Evolutionary conservation across 2,329 filamentous ascomycete species (phyloP).

Genomic region (Exophiala alcalophila): DNA sequence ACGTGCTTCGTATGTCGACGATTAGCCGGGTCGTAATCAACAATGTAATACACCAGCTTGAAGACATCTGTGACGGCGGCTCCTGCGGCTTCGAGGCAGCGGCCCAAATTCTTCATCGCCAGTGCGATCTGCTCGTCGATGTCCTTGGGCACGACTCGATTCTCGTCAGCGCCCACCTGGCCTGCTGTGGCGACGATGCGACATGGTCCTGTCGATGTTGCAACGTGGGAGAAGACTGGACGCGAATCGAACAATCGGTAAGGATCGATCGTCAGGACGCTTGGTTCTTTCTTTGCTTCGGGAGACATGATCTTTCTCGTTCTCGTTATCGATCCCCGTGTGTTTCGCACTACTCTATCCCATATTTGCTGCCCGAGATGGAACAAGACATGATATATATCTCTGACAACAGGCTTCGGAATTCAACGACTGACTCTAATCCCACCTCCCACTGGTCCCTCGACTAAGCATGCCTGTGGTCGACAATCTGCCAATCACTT

Average conservation of each 20-base stretch:
- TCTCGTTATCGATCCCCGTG: too few relatives aligned
- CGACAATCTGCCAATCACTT: too few relatives aligned
- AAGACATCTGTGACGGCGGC: constrained; percentile 39
- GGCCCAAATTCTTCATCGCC: constrained; percentile 40
- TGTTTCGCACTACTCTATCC: too few relatives aligned
- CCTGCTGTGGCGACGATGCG: constrained; percentile 32
- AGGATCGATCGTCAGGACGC: constrained; percentile 22
- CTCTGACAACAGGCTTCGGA: too few relatives aligned
- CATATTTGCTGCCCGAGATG: too few relatives aligned
- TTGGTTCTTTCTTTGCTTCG: constrained; percentile 7
- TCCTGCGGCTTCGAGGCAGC: constrained; percentile 38
- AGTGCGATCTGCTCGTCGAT: constrained; percentile 45
- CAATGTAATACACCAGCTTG: constrained; percentile 46
- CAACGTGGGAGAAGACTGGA: constrained; percentile 23
- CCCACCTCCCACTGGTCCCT: too few relatives aligned
- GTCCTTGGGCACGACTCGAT: constrained; percentile 37
- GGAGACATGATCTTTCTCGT: constrained; percentile 15
- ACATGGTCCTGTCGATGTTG: constrained; percentile 14
- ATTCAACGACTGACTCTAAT: too few relatives aligned
- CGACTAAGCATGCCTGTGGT: too few relatives aligned
- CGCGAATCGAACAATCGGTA: constrained; percentile 13
- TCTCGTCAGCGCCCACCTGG: constrained; percentile 36
- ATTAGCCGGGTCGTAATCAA: constrained; percentile 42
- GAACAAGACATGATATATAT: too few relatives aligned
- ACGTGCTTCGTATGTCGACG: constrained; percentile 40